These are phyloP conservation scores for Aspergillus haitiensis DNA, from an alignment of 495 filamentous ascomycete species.

Conservation along the genomic window DNA sequence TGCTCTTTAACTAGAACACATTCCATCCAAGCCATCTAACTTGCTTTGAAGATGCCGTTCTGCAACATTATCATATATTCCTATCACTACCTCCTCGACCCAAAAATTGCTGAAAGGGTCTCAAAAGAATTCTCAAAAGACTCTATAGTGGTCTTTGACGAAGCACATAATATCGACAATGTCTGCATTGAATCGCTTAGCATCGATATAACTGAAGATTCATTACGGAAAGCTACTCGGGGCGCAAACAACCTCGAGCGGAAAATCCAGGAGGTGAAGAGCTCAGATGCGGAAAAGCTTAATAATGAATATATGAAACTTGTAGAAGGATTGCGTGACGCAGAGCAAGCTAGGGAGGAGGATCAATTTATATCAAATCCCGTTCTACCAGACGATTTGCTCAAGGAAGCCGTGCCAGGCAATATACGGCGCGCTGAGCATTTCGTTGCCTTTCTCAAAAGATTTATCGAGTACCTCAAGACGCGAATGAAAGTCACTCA, in stretches of 20 bases:
- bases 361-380: slow-evolving; percentile 98
- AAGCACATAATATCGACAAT: slow-evolving; percentile 99
- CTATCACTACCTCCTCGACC: slow-evolving; percentile 96
- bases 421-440: slow-evolving; percentile 97
- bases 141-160: slow-evolving; percentile 98
- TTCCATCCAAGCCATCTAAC: slow-evolving; percentile 9
- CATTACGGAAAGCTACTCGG: slow-evolving; percentile 79
- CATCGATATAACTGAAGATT: slow-evolving; percentile 95
- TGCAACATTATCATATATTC: slow-evolving; percentile 99
- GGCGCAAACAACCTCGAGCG: slow-evolving; percentile 88
- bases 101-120: slow-evolving; percentile 96
- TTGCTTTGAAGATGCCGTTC: slow-evolving; percentile 73
- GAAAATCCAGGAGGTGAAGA: slow-evolving; percentile 89
- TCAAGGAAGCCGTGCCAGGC: slow-evolving; percentile 88
- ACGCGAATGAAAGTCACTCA: slow-evolving; percentile 98
- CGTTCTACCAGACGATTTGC: slow-evolving; percentile 37
- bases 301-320: slow-evolving; percentile 95
- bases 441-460: slow-evolving; percentile 90
- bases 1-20: not conserved
- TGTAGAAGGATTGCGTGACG: slow-evolving; percentile 85
- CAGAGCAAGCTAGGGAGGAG: slow-evolving; percentile 84
- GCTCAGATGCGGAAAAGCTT: slow-evolving; percentile 85
- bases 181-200: slow-evolving; percentile 98
- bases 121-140: slow-evolving; percentile 97
- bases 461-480: slow-evolving; percentile 98